phyloP scores from a whole-genome alignment of 1,284 basidiomycete genomes.

The Sanghuangporus weigelae region DNA sequence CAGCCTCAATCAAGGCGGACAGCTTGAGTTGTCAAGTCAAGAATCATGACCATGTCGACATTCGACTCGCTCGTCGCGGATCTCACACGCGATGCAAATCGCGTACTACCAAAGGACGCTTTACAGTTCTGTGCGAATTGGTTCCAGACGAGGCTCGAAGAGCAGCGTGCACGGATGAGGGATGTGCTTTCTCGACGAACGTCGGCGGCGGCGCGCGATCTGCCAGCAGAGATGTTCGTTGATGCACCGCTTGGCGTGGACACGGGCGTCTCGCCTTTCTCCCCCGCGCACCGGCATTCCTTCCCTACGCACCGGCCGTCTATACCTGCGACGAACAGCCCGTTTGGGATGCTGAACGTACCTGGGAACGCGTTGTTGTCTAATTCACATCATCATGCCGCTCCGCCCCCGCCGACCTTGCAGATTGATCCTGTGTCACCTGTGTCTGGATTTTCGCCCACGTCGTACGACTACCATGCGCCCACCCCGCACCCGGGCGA shows the following conservation, averaged over 20 bases:
- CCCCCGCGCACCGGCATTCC: slow-evolving; percentile 30
- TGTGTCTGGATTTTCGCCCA: slow-evolving; percentile 50
- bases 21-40: background rate
- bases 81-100: slow-evolving; percentile 80
- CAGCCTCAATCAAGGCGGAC: background rate
- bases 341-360: slow-evolving; percentile 72
- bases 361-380: slow-evolving; percentile 70
- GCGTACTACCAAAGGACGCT: slow-evolving; percentile 82
- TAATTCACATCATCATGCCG: slow-evolving; percentile 30
- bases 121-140: slow-evolving; percentile 95
- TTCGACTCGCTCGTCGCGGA: slow-evolving; percentile 80
- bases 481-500: slow-evolving; percentile 43
- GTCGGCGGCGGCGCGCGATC: slow-evolving; percentile 40
- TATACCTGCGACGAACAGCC: slow-evolving; percentile 51
- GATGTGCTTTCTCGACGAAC: slow-evolving; percentile 52
- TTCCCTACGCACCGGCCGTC: slow-evolving; percentile 38
- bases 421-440: slow-evolving; percentile 54
- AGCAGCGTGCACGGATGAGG: slow-evolving; percentile 70
- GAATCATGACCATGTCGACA: slow-evolving; percentile 47
- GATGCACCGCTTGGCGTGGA: slow-evolving; percentile 43
- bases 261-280: slow-evolving; percentile 45
- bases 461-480: slow-evolving; percentile 39
- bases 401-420: slow-evolving; percentile 44
- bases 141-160: slow-evolving; percentile 86
- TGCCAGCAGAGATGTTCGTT: slow-evolving; percentile 54